Conservation (phyloP, 2,329 filamentous ascomycete genomes). For the Pseudogymnoascus sp. region DNA sequence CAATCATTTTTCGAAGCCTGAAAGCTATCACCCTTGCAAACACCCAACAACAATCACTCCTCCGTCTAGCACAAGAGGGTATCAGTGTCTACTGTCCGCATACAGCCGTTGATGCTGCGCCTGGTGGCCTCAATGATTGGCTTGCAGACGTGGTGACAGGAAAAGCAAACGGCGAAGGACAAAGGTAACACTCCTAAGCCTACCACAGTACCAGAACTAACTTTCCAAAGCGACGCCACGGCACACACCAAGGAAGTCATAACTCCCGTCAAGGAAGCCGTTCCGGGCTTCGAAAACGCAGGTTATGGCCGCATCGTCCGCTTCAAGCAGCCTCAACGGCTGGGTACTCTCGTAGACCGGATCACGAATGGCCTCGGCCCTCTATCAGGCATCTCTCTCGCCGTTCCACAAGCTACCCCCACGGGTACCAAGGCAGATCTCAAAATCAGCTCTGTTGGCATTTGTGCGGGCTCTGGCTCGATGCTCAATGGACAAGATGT, state of each 20-base stretch:
- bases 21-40: slow-evolving; percentile 81
- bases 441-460: slow-evolving; percentile 61
- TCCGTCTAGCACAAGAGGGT: slow-evolving; percentile 73
- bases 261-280: slow-evolving; percentile 21
- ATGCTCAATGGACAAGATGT: slow-evolving; percentile 63
- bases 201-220: slow-evolving; percentile 22
- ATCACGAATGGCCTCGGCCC: slow-evolving; percentile 20
- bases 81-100: slow-evolving; percentile 96
- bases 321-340: slow-evolving; percentile 21
- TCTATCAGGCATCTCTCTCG: slow-evolving; percentile 22
- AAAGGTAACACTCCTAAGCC: background rate
- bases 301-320: slow-evolving; percentile 29
- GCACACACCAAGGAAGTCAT: slow-evolving; percentile 21
- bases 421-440: slow-evolving; percentile 17
- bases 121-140: slow-evolving; percentile 85
- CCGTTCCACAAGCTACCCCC: slow-evolving; percentile 24
- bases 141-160: slow-evolving; percentile 76
- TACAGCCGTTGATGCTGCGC: slow-evolving; percentile 83
- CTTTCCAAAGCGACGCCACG: background rate
- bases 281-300: slow-evolving; percentile 22
- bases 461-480: slow-evolving; percentile 79
- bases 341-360: slow-evolving; percentile 21
- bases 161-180: slow-evolving; percentile 22
- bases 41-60: slow-evolving; percentile 75
- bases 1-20: slow-evolving; percentile 89